Evolutionary conservation across 352 stramenopile genomes (phyloP), one percentile per base, ranked within the genome.

Genomic region (Phytophthora parvispora): DNA sequence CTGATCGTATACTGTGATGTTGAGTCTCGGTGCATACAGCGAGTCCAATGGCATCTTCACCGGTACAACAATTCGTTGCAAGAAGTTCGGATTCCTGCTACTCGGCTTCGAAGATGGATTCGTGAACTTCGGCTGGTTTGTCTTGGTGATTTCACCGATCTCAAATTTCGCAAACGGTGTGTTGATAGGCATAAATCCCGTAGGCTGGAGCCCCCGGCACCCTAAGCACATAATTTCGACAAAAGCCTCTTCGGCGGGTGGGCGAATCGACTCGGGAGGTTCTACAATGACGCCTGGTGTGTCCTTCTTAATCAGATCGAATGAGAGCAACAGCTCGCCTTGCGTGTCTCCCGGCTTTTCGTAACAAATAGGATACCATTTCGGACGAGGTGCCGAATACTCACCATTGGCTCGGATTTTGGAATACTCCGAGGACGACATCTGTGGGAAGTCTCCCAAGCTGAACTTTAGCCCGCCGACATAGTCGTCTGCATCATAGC

Each of bases 91-190:
- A 54, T 98, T 95, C 13, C 71, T 73, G 2, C 82, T 85, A 27
- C 78, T 91, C 5, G 91, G 91, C 63, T 90, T 94, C 3, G 89
- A 96, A 22, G 84, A 93, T 27, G 80, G 71, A 45, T 90, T 90
- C 34, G 87, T 95, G 53, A 91, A 86, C 51, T 89, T 88, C 6
- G 85, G 78, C 40, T 81, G 80, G 55, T 83, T 88, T 25, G 77
- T 78, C 40, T 86, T 83, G 1, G 75, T 81, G 7, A 85, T 74
- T 64, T 94, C 89, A 45, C 85, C 89, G 12, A 94, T 73, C 28
- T 97, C 88, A 62, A 98, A 96, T 53, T 96, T 87, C 34, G 91
- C 81, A 60, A 92, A 95, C 8, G 93, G 89, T 4, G 90, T 85
- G 59, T 96, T 89, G 29, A 98, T 87, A 0, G 88, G 83, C 68